phyloP scores from a whole-genome alignment of 2,329 filamentous ascomycete species.

The Simplicillium sp. region DNA sequence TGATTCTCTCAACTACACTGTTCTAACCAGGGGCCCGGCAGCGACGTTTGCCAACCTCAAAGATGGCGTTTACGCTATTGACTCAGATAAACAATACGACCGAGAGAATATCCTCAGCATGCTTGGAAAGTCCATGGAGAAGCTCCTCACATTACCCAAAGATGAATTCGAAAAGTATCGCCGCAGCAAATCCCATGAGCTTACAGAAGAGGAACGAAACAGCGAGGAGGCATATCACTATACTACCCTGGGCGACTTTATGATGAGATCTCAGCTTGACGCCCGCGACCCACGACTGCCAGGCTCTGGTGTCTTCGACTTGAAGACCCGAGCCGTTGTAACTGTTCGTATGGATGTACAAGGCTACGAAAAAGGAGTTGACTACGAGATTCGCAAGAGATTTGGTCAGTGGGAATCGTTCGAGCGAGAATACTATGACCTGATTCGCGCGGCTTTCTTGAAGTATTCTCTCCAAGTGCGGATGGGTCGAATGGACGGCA shows the following conservation, averaged over 20 bases:
- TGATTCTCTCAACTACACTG: constrained; percentile 59
- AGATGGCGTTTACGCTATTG: constrained; percentile 84
- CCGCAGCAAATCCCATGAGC: constrained; percentile 53
- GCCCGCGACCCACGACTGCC: constrained; percentile 79
- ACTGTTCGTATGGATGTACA: constrained; percentile 80
- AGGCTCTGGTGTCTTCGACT: constrained; percentile 87
- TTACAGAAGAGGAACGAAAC: constrained; percentile 62
- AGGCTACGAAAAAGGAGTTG: constrained; percentile 63
- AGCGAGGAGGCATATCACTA: constrained; percentile 79
- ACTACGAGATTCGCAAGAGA: constrained; percentile 74
- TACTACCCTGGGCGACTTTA: constrained; percentile 73
- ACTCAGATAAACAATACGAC: constrained; percentile 90
- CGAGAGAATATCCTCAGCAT: constrained; percentile 78
- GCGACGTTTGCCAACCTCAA: constrained; percentile 77
- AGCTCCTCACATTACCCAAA: constrained; percentile 75
- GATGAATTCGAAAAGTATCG: constrained; percentile 82
- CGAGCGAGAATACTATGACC: constrained; percentile 92
- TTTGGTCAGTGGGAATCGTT: constrained; percentile 82
- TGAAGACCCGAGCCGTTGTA: constrained; percentile 90
- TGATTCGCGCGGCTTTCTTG: constrained; percentile 88
- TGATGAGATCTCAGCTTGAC: constrained; percentile 93
- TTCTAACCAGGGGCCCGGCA: constrained; percentile 60
- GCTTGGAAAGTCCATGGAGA: constrained; percentile 94
- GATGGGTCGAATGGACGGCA: constrained; percentile 97
- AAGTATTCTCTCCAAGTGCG: constrained; percentile 96